Evolutionary conservation across 805 yeast genomes (phyloP), one percentile per base, ranked within the genome.

Genomic region (Starmerella powellii): DNA sequence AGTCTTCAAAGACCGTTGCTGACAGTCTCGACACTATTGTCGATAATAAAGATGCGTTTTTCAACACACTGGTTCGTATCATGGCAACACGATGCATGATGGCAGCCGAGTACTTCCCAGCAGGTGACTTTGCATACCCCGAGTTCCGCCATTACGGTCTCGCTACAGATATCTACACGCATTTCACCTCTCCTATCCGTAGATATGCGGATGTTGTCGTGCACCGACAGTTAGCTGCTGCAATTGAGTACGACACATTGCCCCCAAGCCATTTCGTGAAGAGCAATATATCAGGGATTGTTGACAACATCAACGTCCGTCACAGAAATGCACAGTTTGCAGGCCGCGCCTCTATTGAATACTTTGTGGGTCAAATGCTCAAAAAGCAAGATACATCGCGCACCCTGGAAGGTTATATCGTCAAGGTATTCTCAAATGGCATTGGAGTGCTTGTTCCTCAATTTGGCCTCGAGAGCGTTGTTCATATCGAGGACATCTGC

Each of bases 311-410:
- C 58, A 91, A 91, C 66, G 78, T 72, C 53, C 79, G 95, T 53
- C 99, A 91, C 61, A 76, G 98, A 63, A 91, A 91, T 59, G 98
- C 98, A 0, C 99, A 91, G 64, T 83, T 88, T 68, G 99, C 99
- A 2, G 99, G 98, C 30, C 74, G 99, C 59, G 96, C 98, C 17
- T 82, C 94, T 59, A 84, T 91, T 47, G 98, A 91, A 61, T 91
- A 91, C 64, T 91, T 84, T 57, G 98, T 91, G 38, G 99, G 99
- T 8, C 97, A 91, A 65, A 95, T 88, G 32, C 81, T 91, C 82
- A 82, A 84, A 60, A 78, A 78, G 57, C 78, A 78, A 53, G 86
- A 83, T 56, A 67, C 80, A 29, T 68, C 68, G 13, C 94, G 84
- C 59, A 13, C 34, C 8, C 30, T 48, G 13, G 86, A 84, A 50